Evolutionary conservation across 176 grass and related monocot species (phyloP), one percentile per base, ranked within the genome.

Genomic region (Rhipidocladum racemiflorum): DNA sequence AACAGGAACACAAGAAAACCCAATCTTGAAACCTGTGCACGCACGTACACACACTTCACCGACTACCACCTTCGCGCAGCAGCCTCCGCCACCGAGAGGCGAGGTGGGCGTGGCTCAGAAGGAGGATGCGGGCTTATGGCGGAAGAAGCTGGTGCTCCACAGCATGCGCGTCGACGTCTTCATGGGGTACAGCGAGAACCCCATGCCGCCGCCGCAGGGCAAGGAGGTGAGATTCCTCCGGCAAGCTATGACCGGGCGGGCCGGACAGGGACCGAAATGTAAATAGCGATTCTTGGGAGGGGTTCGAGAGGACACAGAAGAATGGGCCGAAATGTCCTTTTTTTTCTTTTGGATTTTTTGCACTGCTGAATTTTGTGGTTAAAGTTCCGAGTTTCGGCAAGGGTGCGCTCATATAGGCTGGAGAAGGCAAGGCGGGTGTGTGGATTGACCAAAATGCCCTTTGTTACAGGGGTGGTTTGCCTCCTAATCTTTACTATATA

Each of bases 151-250:
- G 50, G 88, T 86, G 81, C 85, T 88, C 91, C 88, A 94, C 48
- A 94, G 88, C 74, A 90, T 45, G 74, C 91, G 82, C 18, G 91
- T 94, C 40, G 83, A 94, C 14, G 85, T 90, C 88, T 84, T 94
- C 91, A 94, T 94, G 82, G 88, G 88, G 86, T 83, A 84, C 64
- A 88, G 46, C 28, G 91, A 97, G 89, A 97, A 94, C 73, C 94
- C 94, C 94, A 97, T 97, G 91, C 65, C 71, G 45, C 86, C 83
- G 75, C 8, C 68, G 74, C 55, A 77, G 70, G 38, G 27, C 29
- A 74, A 39, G 39, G 44, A 48, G 28, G 25, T 65, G 25, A 49
- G 74, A 16, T 67, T 56, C 65, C 64, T 84, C 89, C 80, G 80
- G 67, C 82, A n/a, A 85, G 76, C 50, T 56, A 35, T 80, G 85